Evolutionary conservation across 805 yeast genomes (phyloP).

Genomic region (Pichia phayaonensis): DNA sequence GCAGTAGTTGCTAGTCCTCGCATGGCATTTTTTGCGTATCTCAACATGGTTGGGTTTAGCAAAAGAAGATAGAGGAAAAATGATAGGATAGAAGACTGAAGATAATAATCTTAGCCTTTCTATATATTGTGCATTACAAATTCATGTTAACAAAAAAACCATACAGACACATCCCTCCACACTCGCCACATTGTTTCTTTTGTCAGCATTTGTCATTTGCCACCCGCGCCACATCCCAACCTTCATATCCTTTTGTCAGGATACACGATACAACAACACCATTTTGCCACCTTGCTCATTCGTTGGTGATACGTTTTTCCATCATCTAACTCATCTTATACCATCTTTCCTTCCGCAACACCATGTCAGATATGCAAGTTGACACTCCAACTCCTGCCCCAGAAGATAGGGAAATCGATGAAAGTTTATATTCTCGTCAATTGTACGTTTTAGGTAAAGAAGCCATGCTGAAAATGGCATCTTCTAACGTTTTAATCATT

Average conservation of each 20-base stretch:
- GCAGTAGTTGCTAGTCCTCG: constrained; percentile 13
- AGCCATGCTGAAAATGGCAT: constrained; percentile 96
- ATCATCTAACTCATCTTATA: not conserved
- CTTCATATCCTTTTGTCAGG: not conserved
- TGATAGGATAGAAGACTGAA: not conserved
- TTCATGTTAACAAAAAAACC: not conserved
- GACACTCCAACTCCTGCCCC: constrained; percentile 34
- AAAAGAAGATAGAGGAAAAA: not conserved
- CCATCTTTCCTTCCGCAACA: constrained; percentile 3
- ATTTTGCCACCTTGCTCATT: not conserved
- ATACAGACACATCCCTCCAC: not conserved
- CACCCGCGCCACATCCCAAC: not conserved
- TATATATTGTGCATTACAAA: too few species aligned
- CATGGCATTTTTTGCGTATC: not conserved
- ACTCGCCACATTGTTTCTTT: not conserved
- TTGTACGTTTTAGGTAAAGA: constrained; percentile 94
- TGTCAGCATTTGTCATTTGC: not conserved
- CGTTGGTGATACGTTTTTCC: too few species aligned
- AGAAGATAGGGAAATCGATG: constrained; percentile 54
- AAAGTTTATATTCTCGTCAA: constrained; percentile 92
- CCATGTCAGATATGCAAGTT: constrained; percentile 34
- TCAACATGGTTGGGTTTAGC: not conserved
- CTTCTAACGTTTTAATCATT: constrained; percentile 82
- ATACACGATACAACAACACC: too few species aligned
- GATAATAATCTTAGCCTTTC: too few species aligned